Base-by-base conservation (phyloP, 2,329 filamentous ascomycete species). In the Monascus ruber region DNA sequence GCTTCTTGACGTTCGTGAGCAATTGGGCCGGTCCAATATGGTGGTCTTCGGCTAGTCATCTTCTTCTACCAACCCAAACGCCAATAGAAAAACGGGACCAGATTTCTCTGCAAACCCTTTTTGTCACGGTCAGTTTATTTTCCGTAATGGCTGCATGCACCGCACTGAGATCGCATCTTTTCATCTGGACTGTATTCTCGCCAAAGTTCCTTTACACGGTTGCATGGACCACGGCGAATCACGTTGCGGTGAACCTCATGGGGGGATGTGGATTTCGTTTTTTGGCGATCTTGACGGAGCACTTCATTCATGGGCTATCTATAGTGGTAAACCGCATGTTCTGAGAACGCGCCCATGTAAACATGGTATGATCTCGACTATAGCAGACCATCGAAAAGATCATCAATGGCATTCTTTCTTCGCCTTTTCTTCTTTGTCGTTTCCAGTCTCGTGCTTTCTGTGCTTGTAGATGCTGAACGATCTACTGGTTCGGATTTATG, bases 101-200 rank as follows among this genome's bases (percentile, higher is more conserved):
- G 55, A 55, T 82, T 0, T 66, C 73, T 1, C 52, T 84, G 32
- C 60, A 84, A 52, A 94, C 87, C 1, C 60, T 81, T 7, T 94
- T 91, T 58, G 67, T 76, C 7, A 72, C 82, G 1, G 67, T 69
- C 1, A 78, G 77, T 46, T 63, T 85, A 38, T 63, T 77, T 2
- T 81, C 78, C 35, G 81, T 95, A 24, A 96, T 96, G 89, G 77
- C 74, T 9, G 87, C 89, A 10, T 98, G 91, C 60, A 87, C 83
- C 35, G 71, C 76, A 5, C 62, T 98, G 55, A 71, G 89, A 48
- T 86, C 85, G 26, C 91, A 98, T 69, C 62, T 98, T 42, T 98
- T 98, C 58, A 88, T 98, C 45, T 98, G 91, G 91, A 96, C 89
- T 1, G 91, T 98, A 7, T 98, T 98, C 62, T 94, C 85, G 47